Percentiles rank a stretch among this genome's conserved stretches.
phyloP scores from a whole-genome alignment of 1,284 basidiomycete species.

The Sanghuangporus weigelae region DNA sequence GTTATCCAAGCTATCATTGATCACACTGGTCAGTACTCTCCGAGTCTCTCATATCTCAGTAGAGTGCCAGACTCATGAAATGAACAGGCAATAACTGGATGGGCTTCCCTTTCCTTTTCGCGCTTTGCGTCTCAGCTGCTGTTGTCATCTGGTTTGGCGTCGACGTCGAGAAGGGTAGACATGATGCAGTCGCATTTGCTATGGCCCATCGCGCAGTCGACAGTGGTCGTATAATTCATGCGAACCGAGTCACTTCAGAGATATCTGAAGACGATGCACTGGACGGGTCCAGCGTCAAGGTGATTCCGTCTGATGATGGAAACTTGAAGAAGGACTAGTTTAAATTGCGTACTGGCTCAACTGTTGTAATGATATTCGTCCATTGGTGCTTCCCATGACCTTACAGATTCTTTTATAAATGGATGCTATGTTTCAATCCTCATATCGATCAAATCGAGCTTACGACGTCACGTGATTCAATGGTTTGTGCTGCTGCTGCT shows the following conservation, averaged over 20 bases:
- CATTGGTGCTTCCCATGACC: too few relatives aligned
- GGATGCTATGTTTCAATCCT: background rate
- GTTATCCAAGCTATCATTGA: conserved; percentile 78
- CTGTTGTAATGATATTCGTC: background rate
- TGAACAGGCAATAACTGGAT: conserved; percentile 63
- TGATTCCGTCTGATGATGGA: background rate
- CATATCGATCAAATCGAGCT: background rate
- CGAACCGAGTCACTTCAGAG: background rate
- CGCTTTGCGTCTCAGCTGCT: conserved; percentile 58
- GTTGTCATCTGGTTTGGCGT: conserved; percentile 71
- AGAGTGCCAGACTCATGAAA: background rate
- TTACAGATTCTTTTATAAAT: too few relatives aligned
- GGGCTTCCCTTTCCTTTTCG: conserved; percentile 82
- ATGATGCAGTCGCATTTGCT: conserved; percentile 47
- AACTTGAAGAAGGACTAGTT: background rate
- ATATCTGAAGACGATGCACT: background rate
- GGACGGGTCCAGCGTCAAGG: background rate
- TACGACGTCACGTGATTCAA: background rate
- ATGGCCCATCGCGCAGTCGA: conserved; percentile 7
- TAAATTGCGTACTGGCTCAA: background rate
- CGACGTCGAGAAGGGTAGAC: conserved; percentile 62
- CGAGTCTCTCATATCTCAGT: background rate
- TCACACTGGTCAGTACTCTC: conserved; percentile 30
- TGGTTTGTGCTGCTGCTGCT: too few relatives aligned
- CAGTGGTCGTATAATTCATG: background rate